Evolutionary conservation across 306 rosid genomes (phyloP), one percentile per base, ranked within the genome.

Genomic region (Spatholobus suberectus): DNA sequence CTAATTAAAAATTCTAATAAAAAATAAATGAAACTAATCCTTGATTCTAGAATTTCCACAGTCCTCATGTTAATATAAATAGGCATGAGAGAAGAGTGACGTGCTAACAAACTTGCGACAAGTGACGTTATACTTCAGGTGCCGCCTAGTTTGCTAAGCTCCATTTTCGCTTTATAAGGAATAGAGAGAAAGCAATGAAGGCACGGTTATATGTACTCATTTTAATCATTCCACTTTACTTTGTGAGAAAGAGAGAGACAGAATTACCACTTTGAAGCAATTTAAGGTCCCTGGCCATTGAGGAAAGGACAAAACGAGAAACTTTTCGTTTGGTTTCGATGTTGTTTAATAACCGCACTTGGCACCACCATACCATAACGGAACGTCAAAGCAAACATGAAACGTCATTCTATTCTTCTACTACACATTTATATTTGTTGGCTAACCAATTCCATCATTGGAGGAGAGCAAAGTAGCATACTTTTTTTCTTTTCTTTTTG

Each of bases 381-480:
- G 92, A 89, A 84, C 91, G 85, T 85, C 77, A 83, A 92, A 90
- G 93, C 93, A 90, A 90, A 71, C 86, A 83, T 63, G 14, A 66
- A 79, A 12, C 66, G 70, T 43, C 73, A 57, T 57, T 54, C 18
- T 29, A 68, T 54, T 67, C 73, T 80, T 81, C 58, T 59, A 65
- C 69, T 75, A 70, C 82, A 84, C 85, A 66, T 84, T 80, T 78
- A 3, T 14, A 76, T 66, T 68, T 81, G 78, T 81, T 80, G 76
- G 78, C 63, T 75, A 40, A 70, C 32, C 5, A 63, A 29, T 11
- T 67, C 41, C 74, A 81, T 84, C 87, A 51, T 87, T 69, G 44
- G 74, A 70, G 0, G n/a, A 69, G 8, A 61, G 0, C 82, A 27
- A 46, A 61, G 59, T 69, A 12, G 8, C 80, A 4, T 8, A n/a